Conservation (phyloP, 2,329 filamentous ascomycete species). For the Fusarium aywerte region DNA sequence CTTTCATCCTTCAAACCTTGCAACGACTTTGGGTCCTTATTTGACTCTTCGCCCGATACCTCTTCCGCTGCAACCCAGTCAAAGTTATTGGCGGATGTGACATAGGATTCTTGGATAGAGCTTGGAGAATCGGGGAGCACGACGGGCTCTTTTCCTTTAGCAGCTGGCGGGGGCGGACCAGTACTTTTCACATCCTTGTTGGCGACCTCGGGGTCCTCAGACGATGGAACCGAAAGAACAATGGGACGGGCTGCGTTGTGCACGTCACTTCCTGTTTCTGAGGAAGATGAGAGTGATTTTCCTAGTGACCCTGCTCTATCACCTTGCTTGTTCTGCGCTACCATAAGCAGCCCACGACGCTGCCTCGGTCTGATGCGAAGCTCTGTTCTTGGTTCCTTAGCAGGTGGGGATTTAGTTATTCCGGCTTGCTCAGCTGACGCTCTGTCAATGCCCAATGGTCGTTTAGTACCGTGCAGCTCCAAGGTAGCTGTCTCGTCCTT, state of each 20-base stretch:
- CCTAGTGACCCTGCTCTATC: neutral
- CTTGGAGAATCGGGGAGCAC: neutral
- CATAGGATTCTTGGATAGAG: constrained; percentile 1
- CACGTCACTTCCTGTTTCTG: neutral
- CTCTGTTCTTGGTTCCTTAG: constrained; percentile 54
- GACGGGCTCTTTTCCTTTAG: neutral
- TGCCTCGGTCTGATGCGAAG: constrained; percentile 60
- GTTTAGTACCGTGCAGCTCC: constrained; percentile 10
- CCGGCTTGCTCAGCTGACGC: neutral
- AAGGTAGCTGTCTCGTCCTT: neutral
- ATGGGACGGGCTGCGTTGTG: neutral
- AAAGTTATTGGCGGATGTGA: neutral
- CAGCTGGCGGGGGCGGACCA: neutral
- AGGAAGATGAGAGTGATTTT: neutral
- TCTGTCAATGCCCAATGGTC: constrained; percentile 4
- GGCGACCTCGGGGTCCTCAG: neutral
- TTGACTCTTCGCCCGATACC: neutral
- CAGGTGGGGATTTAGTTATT: neutral
- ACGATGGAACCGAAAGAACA: neutral
- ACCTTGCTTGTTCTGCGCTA: constrained; percentile 51
- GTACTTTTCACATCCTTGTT: neutral
- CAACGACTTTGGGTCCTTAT: neutral
- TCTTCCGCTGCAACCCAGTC: neutral
- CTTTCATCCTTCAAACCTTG: neutral
- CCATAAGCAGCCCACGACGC: constrained; percentile 60